Evolutionary conservation across 257 asterid species (phyloP), one percentile per base, ranked within the genome.

Genomic region (Ilex aquifolium): DNA sequence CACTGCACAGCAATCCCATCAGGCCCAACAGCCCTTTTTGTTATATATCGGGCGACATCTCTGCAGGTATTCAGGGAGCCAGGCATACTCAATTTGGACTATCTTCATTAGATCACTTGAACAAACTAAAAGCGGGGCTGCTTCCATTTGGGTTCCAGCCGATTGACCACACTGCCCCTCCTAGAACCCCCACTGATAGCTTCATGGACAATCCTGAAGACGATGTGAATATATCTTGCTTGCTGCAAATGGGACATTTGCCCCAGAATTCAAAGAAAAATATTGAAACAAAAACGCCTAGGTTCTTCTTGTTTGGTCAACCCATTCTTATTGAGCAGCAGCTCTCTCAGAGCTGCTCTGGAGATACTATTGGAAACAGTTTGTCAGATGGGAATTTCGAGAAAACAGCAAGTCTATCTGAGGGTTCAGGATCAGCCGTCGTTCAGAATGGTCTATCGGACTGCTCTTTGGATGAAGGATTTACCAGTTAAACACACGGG

Each of bases 1-100:
- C 75, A 3, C 74, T 80, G 5, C 70, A 73, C 7, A 62, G 30
- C 63, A 79, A 82, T 76, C 86, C 88, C 68, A 78, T 78, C 68
- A 88, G 85, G 67, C 93, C 87, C 54, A 85, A 80, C 82, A 85
- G 90, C 77, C 92, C 86, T 56, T 70, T 84, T 72, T 83, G 83
- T 73, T 80, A 79, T 83, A 61, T 77, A 65, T 77, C 80, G 13
- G 87, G 81, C 77, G 73, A 72, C 78, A 73, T 79, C 36, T 69
- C 83, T 72, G 74, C 96, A 73, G 93, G 95, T 76, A 68, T 85
- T 82, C 96, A 88, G 96, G 96, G 96, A 85, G 87, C 95, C 96
- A 88, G 96, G 96, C 96, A 85, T 75, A 71, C 85, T 68, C 88
- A 74, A 30, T 75, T 72, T 27, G 78, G 81, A 70, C 65, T 71